phyloP scores from a whole-genome alignment of 169 alveolate species.

The Eimeria acervulina region DNA sequence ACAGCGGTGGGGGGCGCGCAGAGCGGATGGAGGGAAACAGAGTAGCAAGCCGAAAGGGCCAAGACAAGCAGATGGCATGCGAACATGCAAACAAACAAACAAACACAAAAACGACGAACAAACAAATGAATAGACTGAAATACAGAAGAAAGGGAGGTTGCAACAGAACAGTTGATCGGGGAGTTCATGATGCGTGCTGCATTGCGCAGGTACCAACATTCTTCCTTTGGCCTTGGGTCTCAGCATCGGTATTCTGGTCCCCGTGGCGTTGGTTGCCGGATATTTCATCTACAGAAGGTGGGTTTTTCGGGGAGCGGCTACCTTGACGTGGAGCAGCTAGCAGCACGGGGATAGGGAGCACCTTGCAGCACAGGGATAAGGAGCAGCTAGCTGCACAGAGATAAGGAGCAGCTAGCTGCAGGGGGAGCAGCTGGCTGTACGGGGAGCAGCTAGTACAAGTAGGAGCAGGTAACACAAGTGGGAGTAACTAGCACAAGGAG shows the following conservation, averaged over 20 bases:
- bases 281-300: slow-evolving; percentile 16
- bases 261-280: background rate
- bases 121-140: background rate
- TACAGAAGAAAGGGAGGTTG: background rate
- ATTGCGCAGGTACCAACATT: background rate
- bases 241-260: slow-evolving; percentile 20
- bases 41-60: too few species aligned
- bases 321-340: background rate
- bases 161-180: background rate
- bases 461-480: too few species aligned
- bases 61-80: too few species aligned
- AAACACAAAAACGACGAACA: background rate
- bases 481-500: too few species aligned
- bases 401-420: background rate
- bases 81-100: background rate
- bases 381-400: background rate
- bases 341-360: too few species aligned
- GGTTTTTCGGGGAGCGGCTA: background rate
- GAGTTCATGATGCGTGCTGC: background rate
- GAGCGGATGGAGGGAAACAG: too few species aligned
- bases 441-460: too few species aligned
- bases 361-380: background rate
- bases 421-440: background rate
- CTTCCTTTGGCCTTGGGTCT: slow-evolving; percentile 27
- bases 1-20: too few species aligned